Evolutionary conservation across 2,329 filamentous ascomycete species (phyloP).

Genomic region (Leptosphaerulina australis): DNA sequence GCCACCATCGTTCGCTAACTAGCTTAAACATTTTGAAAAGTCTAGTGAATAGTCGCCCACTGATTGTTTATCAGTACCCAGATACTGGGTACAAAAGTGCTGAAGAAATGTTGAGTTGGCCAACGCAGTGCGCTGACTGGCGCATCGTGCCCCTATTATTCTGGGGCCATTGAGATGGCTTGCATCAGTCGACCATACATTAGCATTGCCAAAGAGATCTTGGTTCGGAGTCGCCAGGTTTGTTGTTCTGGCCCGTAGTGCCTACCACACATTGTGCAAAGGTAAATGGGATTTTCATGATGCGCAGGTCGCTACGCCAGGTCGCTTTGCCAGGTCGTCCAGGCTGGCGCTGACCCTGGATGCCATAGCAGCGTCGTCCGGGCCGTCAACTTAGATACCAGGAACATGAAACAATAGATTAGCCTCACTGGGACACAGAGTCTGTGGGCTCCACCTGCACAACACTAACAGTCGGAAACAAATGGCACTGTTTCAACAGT

Average conservation of each 20-base stretch:
- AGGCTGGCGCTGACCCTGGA: constrained; percentile 3
- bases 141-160: not conserved
- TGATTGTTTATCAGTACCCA: not conserved
- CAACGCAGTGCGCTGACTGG: not conserved
- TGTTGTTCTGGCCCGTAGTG: constrained; percentile 16
- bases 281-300: not conserved
- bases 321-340: not conserved
- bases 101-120: not conserved
- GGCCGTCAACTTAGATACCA: constrained; percentile 17
- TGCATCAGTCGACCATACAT: constrained; percentile 15
- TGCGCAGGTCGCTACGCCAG: not conserved
- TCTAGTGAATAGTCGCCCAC: not conserved
- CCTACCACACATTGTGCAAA: not conserved
- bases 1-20: not conserved
- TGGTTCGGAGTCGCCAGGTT: constrained; percentile 29
- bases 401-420: constrained; percentile 37
- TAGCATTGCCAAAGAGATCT: constrained; percentile 11
- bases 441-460: constrained; percentile 13
- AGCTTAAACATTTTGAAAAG: not conserved
- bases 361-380: constrained; percentile 10
- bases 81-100: not conserved
- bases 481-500: constrained; percentile 20
- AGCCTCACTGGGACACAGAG: constrained; percentile 16
- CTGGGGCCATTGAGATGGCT: constrained; percentile 3
- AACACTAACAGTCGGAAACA: constrained; percentile 6